Conservation (phyloP, 2,329 filamentous ascomycete species). For the Fusarium sp. region DNA sequence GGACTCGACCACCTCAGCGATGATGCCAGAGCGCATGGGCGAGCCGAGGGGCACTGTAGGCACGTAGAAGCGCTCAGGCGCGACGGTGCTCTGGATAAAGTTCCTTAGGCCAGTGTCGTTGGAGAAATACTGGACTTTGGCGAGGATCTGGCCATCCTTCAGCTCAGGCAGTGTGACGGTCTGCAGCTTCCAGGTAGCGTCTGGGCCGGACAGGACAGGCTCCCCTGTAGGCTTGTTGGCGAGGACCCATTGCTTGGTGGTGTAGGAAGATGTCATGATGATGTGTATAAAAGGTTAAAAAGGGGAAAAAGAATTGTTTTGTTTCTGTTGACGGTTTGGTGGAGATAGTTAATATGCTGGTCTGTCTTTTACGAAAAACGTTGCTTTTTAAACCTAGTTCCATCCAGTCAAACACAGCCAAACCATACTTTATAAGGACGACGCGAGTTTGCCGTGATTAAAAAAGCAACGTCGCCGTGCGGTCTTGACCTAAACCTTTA, state of each 20-base stretch:
- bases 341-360: neutral
- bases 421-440: slow-evolving; percentile 7
- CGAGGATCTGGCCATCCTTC: slow-evolving; percentile 42
- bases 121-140: slow-evolving; percentile 42
- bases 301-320: neutral
- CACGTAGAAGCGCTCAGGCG: slow-evolving; percentile 43
- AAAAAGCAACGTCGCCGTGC: neutral
- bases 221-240: slow-evolving; percentile 39
- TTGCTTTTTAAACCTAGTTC: neutral
- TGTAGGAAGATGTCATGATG: slow-evolving; percentile 37
- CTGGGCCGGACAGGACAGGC: slow-evolving; percentile 39
- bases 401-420: neutral
- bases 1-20: slow-evolving; percentile 44
- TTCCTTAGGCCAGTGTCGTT: slow-evolving; percentile 44
- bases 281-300: neutral
- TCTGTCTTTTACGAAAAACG: neutral
- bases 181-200: slow-evolving; percentile 42
- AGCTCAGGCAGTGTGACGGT: slow-evolving; percentile 38
- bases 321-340: slow-evolving; percentile 6
- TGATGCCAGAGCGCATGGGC: slow-evolving; percentile 43
- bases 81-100: slow-evolving; percentile 44
- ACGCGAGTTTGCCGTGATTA: slow-evolving; percentile 15
- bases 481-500: slow-evolving; percentile 13
- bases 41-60: slow-evolving; percentile 42
- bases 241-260: slow-evolving; percentile 47